These are phyloP conservation scores for Daedaleopsis nitida DNA, from an alignment of 768 basidiomycete species.

Conservation along the genomic window DNA sequence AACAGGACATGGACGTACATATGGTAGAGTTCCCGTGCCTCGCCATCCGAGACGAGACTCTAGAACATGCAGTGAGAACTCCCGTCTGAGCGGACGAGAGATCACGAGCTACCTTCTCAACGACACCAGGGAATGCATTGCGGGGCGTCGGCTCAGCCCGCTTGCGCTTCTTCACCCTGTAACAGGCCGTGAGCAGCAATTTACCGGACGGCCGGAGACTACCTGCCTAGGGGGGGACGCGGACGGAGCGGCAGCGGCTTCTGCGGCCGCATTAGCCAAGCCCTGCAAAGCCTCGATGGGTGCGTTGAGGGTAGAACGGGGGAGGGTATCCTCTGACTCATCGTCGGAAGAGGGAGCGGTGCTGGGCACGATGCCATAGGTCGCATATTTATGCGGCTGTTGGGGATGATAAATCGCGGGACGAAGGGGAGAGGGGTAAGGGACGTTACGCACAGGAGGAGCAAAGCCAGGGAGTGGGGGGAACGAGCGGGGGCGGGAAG, in stretches of 20 bases:
- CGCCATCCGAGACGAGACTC: slow-evolving; percentile 83
- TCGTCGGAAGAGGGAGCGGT: slow-evolving; percentile 87
- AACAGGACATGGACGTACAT: slow-evolving; percentile 47
- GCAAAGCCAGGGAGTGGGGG: slow-evolving; percentile 92
- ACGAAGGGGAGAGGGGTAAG: slow-evolving; percentile 19
- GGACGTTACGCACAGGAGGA: slow-evolving; percentile 64
- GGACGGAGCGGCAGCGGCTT: slow-evolving; percentile 83
- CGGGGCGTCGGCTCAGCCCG: slow-evolving; percentile 80
- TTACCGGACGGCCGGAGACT: background rate
- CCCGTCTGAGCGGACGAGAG: background rate
- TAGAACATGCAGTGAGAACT: slow-evolving; percentile 33
- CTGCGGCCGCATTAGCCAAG: slow-evolving; percentile 92
- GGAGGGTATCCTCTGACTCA: slow-evolving; percentile 88
- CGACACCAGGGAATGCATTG: slow-evolving; percentile 86
- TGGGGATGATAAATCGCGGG: slow-evolving; percentile 17
- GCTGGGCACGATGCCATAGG: slow-evolving; percentile 87
- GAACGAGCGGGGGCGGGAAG: slow-evolving; percentile 48
- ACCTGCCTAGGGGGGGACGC: slow-evolving; percentile 59
- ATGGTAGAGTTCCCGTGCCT: slow-evolving; percentile 90
- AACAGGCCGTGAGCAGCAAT: slow-evolving; percentile 2
- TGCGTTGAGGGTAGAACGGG: slow-evolving; percentile 81
- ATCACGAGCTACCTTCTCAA: slow-evolving; percentile 67
- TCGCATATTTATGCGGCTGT: slow-evolving; percentile 87
- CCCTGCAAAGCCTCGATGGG: slow-evolving; percentile 95
- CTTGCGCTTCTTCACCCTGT: slow-evolving; percentile 81